Percentiles rank a stretch among this genome's conserved stretches.
phyloP scores from a whole-genome alignment of 1,139 yeast species.

The Meyerozyma athensensis region DNA sequence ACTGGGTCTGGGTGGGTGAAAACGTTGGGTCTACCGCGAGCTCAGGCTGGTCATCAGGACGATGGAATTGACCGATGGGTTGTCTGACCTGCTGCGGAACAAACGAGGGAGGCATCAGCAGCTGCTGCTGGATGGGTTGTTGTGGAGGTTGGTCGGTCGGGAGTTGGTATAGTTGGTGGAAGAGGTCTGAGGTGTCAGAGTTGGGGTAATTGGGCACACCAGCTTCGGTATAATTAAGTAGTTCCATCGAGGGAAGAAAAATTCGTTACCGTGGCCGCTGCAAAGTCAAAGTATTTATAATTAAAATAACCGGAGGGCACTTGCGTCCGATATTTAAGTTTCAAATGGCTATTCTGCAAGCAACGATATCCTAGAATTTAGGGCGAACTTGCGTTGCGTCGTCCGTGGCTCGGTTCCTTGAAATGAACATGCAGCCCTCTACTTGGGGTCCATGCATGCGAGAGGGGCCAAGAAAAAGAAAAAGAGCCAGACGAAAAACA shows the following conservation, averaged over 20 bases:
- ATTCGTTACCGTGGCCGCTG: not conserved
- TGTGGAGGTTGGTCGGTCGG: not conserved
- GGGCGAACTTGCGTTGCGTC: not conserved
- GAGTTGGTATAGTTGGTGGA: not conserved
- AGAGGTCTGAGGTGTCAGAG: not conserved
- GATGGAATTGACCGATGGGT: not conserved
- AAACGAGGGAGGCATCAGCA: not conserved
- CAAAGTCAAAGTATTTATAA: not conserved
- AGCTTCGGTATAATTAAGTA: slow-evolving; percentile 2
- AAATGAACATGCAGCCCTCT: not conserved
- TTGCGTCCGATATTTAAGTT: slow-evolving; percentile 2
- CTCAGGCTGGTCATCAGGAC: not conserved
- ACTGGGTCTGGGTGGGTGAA: not conserved
- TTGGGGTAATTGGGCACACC: slow-evolving; percentile 1
- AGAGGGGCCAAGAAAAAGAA: not conserved
- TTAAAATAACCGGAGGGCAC: not conserved
- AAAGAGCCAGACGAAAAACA: not conserved
- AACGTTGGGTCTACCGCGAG: not conserved
- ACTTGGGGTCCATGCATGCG: slow-evolving; percentile 1
- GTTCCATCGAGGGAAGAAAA: no score
- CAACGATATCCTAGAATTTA: slow-evolving; percentile 1
- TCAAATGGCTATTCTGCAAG: slow-evolving; percentile 4
- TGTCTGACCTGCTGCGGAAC: not conserved
- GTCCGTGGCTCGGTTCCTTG: slow-evolving; percentile 1
- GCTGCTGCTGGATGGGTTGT: not conserved